These are phyloP conservation scores for Neltuma alba DNA, from an alignment of 306 rosid genomes.

Conservation along the genomic window DNA sequence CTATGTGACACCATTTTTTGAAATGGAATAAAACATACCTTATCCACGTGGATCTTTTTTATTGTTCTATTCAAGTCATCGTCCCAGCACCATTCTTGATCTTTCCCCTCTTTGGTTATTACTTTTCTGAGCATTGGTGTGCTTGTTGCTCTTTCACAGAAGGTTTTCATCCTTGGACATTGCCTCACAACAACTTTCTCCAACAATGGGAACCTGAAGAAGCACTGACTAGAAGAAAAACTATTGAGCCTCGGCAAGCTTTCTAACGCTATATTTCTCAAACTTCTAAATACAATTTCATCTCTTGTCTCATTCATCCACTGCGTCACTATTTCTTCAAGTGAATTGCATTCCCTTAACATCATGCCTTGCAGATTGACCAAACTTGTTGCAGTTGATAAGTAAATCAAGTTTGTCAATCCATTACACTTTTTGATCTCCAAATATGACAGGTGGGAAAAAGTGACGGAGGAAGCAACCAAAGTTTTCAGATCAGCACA, in stretches of 20 bases:
- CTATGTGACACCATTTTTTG: too few relatives aligned
- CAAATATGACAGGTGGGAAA: neutral
- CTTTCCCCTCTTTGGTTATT: neutral
- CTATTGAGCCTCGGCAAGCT: neutral
- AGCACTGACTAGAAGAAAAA: neutral
- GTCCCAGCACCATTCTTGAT: neutral
- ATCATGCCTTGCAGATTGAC: neutral
- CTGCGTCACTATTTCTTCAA: neutral
- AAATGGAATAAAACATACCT: too few relatives aligned
- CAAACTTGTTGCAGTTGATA: neutral
- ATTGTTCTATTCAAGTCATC: neutral
- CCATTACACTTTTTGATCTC: neutral
- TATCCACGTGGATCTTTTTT: too few relatives aligned
- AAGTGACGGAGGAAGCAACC: neutral
- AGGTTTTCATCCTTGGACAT: neutral
- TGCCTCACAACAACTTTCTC: neutral
- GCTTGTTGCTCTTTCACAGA: neutral
- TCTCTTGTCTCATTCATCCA: neutral
- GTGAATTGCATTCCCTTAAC: neutral
- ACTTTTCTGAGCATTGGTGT: neutral
- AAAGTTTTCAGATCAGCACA: neutral
- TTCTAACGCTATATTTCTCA: neutral
- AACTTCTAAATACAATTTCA: neutral
- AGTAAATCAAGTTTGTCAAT: neutral
- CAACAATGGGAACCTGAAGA: neutral